phyloP scores from a whole-genome alignment of 139 green algal species.

The Pedinophyceae sp. region DNA sequence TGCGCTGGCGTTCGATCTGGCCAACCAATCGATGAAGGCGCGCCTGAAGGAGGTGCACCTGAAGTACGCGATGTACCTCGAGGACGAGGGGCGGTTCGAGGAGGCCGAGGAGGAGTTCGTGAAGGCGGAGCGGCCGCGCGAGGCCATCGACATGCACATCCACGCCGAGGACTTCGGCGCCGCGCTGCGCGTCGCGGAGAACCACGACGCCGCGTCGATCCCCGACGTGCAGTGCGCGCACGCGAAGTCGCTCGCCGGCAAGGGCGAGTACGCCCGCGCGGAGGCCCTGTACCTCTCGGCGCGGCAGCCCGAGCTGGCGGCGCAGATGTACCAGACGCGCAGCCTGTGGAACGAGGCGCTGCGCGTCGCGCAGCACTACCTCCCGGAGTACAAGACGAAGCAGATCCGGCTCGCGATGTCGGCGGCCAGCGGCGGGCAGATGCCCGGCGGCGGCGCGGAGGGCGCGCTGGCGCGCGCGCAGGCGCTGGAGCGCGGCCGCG shows the following conservation, averaged over 20 bases:
- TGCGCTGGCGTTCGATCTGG: slow-evolving; percentile 46
- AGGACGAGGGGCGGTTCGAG: slow-evolving; percentile 57
- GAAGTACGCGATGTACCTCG: slow-evolving; percentile 75
- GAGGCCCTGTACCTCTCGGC: slow-evolving; percentile 49
- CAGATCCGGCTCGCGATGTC: slow-evolving; percentile 25
- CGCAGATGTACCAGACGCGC: slow-evolving; percentile 51
- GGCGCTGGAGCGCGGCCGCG: slow-evolving; percentile 28
- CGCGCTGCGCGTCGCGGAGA: slow-evolving; percentile 50
- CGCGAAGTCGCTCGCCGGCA: background rate
- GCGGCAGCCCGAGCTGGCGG: slow-evolving; percentile 47
- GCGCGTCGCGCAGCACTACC: slow-evolving; percentile 56
- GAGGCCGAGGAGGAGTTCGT: slow-evolving; percentile 53
- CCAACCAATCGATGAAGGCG: slow-evolving; percentile 6
- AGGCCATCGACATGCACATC: slow-evolving; percentile 68
- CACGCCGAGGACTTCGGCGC: slow-evolving; percentile 55
- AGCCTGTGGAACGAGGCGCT: slow-evolving; percentile 54
- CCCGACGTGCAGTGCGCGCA: slow-evolving; percentile 24
- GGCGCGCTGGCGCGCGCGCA: slow-evolving; percentile 23
- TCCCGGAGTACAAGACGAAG: slow-evolving; percentile 34
- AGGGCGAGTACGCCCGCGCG: slow-evolving; percentile 11
- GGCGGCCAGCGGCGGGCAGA: background rate
- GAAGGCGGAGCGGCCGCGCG: slow-evolving; percentile 39
- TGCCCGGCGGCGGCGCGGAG: slow-evolving; percentile 6
- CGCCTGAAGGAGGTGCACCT: slow-evolving; percentile 25
- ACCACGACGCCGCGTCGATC: slow-evolving; percentile 34